Evolutionary conservation across 192 early-diverging fungal genomes (phyloP), one percentile per base, ranked within the genome.

Genomic region (Gigaspora rosea): DNA sequence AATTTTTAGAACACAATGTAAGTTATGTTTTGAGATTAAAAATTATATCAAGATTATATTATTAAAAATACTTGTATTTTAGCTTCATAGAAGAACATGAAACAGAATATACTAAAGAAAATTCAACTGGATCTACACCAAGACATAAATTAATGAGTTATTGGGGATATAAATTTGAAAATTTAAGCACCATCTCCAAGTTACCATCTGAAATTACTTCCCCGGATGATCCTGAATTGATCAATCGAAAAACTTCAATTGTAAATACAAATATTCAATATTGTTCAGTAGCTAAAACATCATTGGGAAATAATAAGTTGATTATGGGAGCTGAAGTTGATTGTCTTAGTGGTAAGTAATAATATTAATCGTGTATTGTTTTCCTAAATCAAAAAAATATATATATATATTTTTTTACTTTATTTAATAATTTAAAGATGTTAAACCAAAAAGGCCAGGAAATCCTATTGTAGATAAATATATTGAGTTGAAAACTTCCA

Each of bases 261-360:
- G 94, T 94, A 13, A 90, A 97, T 73, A 96, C 92, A 8, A 92
- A 96, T 74, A 71, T 88, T 7, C 96, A 99, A 84, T 99, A 93
- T 82, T 96, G 95, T 79, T 89, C 92, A 7, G 91, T 99, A 27
- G 91, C 95, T 12, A 88, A 88, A 68, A 95, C 95, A 4, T 87
- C 82, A 65, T 80, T 99, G 2, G 94, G 94, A 0, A 70, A 68
- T 3, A 84, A 89, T 72, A 82, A 84, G 46, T 71, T 97, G 8
- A 84, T 98, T 20, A 89, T 96, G 78, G 97, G 95, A 3, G 97
- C 94, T 11, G 97, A 98, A 75, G 92, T 98, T 27, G 96, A 98
- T 80, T 98, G 97, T 82, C 79, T 89, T 22, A 80, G 83, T 52
- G 85, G 89, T 84, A 85, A 81, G 32, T 52, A 27, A 27, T 6